Percentiles rank a stretch among this genome's conserved stretches.
Evolutionary conservation across 2,329 filamentous ascomycete species (phyloP).

Genomic region (Ascochyta pisi): DNA sequence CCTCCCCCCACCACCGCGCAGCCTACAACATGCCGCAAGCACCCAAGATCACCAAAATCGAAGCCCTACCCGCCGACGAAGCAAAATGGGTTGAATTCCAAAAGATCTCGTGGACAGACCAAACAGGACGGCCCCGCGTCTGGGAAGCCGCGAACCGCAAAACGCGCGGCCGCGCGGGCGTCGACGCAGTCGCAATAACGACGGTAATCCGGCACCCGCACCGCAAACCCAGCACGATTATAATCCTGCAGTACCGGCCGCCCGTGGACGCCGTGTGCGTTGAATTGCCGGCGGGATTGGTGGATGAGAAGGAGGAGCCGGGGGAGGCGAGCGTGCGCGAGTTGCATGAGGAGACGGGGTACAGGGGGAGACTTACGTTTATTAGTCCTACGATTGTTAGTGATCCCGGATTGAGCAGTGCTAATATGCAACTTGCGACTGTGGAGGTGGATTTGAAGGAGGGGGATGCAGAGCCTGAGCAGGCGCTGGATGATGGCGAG

Average conservation of each 20-base stretch:
- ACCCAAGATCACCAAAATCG: constrained; percentile 46
- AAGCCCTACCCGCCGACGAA: constrained; percentile 59
- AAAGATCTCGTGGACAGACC: constrained; percentile 60
- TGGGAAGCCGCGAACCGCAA: constrained; percentile 61
- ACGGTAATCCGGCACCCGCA: constrained; percentile 61
- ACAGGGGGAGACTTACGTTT: constrained; percentile 59
- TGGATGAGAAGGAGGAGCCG: constrained; percentile 64
- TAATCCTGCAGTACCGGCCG: constrained; percentile 67
- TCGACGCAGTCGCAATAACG: constrained; percentile 66
- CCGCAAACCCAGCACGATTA: constrained; percentile 58
- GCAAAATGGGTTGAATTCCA: constrained; percentile 65
- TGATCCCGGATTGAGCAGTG: constrained; percentile 66
- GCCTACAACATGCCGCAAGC: constrained; percentile 44
- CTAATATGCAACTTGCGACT: constrained; percentile 68
- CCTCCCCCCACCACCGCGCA: constrained; percentile 14
- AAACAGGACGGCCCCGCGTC: constrained; percentile 54
- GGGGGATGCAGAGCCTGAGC: constrained; percentile 60
- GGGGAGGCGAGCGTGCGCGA: constrained; percentile 64
- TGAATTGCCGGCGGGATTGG: constrained; percentile 66
- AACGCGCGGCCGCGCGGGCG: constrained; percentile 61
- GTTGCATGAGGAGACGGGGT: constrained; percentile 68
- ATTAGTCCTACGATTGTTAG: constrained; percentile 72
- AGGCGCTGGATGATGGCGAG: constrained; percentile 67
- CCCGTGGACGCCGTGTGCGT: constrained; percentile 65
- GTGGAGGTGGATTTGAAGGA: constrained; percentile 63